These are phyloP conservation scores for Silene conica DNA, from an alignment of 148 eudicot genomes.

Conservation along the genomic window DNA sequence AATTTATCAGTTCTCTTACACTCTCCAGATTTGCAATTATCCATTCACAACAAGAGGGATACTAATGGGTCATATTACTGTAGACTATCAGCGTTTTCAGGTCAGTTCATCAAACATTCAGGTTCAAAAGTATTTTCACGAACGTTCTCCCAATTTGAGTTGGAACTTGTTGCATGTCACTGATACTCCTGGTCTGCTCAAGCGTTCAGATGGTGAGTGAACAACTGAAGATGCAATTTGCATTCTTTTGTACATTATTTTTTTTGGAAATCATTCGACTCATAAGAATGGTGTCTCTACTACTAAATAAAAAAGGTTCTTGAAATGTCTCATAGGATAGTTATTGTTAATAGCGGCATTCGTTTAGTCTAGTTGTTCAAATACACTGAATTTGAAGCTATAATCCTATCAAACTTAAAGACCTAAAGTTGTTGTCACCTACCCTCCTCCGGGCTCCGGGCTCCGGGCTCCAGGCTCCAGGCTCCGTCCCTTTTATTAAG, in stretches of 20 bases:
- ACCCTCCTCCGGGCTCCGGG: not conserved
- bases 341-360: not conserved
- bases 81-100: conserved; percentile 86
- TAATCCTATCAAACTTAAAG: not conserved
- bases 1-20: not conserved
- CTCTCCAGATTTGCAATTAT: conserved; percentile 80
- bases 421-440: not conserved
- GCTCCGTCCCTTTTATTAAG: not conserved
- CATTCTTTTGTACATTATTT: not conserved
- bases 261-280: not conserved
- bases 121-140: not conserved
- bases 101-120: conserved; percentile 29
- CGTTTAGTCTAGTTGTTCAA: not conserved
- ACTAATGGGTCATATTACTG: conserved; percentile 88
- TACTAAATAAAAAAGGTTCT: not conserved
- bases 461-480: no score
- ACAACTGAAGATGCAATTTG: conserved; percentile 10
- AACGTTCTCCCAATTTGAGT: conserved; percentile 6
- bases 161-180: conserved; percentile 59
- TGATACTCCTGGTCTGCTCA: conserved; percentile 91
- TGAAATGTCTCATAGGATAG: not conserved
- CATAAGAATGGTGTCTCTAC: not conserved
- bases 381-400: not conserved
- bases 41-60: conserved; percentile 98
- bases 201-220: conserved; percentile 70